Percentiles rank a stretch among this genome's conserved stretches.
Evolutionary conservation across 2,329 filamentous ascomycete species (phyloP).

Genomic region (Exophiala spinifera): DNA sequence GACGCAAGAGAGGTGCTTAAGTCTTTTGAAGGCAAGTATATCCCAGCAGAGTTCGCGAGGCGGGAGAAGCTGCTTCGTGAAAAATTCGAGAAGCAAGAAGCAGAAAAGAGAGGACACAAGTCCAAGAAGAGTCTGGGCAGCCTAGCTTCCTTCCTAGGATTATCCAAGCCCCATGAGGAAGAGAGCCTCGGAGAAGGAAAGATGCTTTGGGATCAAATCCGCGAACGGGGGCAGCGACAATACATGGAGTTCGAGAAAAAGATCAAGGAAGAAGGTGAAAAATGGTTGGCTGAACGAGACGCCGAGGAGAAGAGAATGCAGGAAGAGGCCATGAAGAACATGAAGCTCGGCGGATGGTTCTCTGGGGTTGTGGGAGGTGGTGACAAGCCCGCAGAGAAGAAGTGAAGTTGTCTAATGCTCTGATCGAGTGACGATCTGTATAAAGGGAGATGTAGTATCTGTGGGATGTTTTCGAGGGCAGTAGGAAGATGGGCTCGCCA

Average conservation of each 20-base stretch:
- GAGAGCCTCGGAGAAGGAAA: conserved; percentile 74
- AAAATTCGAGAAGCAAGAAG: conserved; percentile 66
- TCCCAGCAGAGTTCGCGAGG: conserved; percentile 83
- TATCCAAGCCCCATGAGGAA: conserved; percentile 69
- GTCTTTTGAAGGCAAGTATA: conserved; percentile 84
- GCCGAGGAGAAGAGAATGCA: conserved; percentile 82
- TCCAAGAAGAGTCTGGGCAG: conserved; percentile 62
- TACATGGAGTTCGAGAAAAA: conserved; percentile 87
- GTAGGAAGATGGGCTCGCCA: too few relatives aligned
- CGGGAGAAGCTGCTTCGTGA: conserved; percentile 82
- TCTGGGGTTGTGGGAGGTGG: conserved; percentile 52
- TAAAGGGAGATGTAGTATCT: conserved; percentile 5
- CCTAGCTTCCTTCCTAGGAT: conserved; percentile 69
- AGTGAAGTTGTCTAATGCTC: conserved; percentile 7
- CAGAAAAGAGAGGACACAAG: conserved; percentile 63
- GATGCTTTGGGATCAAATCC: conserved; percentile 92
- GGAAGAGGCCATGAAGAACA: conserved; percentile 86
- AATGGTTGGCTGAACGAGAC: conserved; percentile 93
- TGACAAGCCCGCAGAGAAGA: conserved; percentile 31
- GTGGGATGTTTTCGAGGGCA: not conserved
- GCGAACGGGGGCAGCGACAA: conserved; percentile 84
- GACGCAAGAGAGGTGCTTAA: conserved; percentile 84
- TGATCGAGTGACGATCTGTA: conserved; percentile 3
- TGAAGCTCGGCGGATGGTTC: conserved; percentile 69
- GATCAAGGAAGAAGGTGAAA: conserved; percentile 88